Evolutionary conservation across 768 basidiomycete genomes (phyloP).

Genomic region (Suillus tomentosus): DNA sequence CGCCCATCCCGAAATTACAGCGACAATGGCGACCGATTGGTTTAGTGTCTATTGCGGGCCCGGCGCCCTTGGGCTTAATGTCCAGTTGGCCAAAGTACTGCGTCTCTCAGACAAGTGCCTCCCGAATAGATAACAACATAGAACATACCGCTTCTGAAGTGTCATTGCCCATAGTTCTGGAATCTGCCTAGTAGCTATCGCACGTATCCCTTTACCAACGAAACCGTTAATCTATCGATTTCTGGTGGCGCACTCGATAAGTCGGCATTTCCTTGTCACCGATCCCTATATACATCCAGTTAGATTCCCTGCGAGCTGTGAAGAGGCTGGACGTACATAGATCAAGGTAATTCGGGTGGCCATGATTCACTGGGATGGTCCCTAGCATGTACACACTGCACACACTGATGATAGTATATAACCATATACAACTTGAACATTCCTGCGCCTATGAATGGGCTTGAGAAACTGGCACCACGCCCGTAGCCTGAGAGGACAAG

Average conservation of each 20-base stretch:
- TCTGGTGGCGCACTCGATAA: slow-evolving; percentile 10
- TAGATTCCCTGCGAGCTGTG: background rate
- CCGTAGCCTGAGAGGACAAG: background rate
- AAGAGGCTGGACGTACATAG: background rate
- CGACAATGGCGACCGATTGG: slow-evolving; percentile 29
- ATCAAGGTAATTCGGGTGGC: background rate
- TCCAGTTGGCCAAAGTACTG: slow-evolving; percentile 29
- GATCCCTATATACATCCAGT: background rate
- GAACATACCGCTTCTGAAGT: slow-evolving; percentile 8
- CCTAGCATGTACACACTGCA: too few species aligned
- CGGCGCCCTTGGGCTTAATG: slow-evolving; percentile 29
- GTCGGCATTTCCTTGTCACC: background rate
- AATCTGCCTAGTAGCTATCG: background rate
- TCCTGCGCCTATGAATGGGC: background rate
- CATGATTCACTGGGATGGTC: background rate
- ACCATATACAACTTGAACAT: too few species aligned
- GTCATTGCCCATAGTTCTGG: slow-evolving; percentile 2
- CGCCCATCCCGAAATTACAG: background rate
- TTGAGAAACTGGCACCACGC: background rate
- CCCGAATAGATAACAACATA: background rate
- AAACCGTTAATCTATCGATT: slow-evolving; percentile 9
- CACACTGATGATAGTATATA: too few species aligned
- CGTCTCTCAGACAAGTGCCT: background rate
- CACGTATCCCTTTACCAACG: slow-evolving; percentile 7
- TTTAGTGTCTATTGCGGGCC: slow-evolving; percentile 38